These are phyloP conservation scores for Lagenaria siceraria DNA, from an alignment of 306 rosid species.

Conservation along the genomic window DNA sequence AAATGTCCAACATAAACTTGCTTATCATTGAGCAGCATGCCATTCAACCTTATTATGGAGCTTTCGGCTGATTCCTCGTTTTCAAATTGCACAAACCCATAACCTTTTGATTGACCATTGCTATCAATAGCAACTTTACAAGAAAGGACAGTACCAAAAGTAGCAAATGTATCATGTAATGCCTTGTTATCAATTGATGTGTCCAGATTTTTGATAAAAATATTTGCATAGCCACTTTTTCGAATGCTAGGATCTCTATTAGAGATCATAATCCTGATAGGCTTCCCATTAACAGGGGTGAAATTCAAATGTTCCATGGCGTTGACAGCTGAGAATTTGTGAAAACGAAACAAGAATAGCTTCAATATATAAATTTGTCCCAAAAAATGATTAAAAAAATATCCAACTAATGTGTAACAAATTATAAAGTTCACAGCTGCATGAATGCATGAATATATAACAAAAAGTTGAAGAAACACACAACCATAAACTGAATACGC, in stretches of 20 bases:
- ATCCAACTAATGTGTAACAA: not conserved
- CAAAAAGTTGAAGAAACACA: not conserved
- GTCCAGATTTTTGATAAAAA: slow-evolving; percentile 74
- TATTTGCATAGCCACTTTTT: slow-evolving; percentile 67
- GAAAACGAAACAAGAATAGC: not conserved
- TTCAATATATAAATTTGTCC: not conserved
- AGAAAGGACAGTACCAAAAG: slow-evolving; percentile 70
- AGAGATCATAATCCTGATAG: slow-evolving; percentile 79
- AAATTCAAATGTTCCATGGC: slow-evolving; percentile 53
- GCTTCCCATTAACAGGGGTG: slow-evolving; percentile 52
- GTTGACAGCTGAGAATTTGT: slow-evolving; percentile 35
- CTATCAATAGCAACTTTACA: slow-evolving; percentile 65
- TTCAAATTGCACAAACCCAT: slow-evolving; percentile 78
- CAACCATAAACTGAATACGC: not conserved
- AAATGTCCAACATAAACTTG: slow-evolving; percentile 54
- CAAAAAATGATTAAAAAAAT: not conserved
- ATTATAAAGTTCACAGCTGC: not conserved
- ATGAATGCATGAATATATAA: not conserved
- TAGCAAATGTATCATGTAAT: slow-evolving; percentile 57
- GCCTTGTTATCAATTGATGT: slow-evolving; percentile 66
- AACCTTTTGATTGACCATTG: slow-evolving; percentile 63
- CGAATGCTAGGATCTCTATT: slow-evolving; percentile 73
- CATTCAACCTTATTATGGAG: slow-evolving; percentile 51
- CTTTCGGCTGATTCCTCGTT: slow-evolving; percentile 46
- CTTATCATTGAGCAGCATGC: slow-evolving; percentile 69